Base-by-base conservation (phyloP, 1,284 basidiomycete genomes). In the Gymnopus androsaceus region DNA sequence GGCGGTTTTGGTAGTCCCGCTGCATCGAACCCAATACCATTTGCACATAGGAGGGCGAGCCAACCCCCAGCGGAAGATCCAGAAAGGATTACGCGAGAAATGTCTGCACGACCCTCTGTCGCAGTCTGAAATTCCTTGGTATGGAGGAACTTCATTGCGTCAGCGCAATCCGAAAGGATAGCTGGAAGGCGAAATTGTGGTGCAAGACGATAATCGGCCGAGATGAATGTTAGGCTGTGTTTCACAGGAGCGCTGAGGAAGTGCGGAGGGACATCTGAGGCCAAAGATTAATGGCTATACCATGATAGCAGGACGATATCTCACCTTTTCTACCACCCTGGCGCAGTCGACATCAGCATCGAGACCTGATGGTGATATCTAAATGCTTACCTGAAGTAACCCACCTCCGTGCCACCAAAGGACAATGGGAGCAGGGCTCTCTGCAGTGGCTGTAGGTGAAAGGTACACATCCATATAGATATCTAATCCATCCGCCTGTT, bases 401-500 rank as follows among this genome's bases (percentile, higher is more conserved):
- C 69, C 66, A 12, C 66, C 67, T 70, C 72, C 73, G 59, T 74
- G 72, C 72, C 72, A 75, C 71, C 72, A 74, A 72, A 54, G 11
- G 72, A 33, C 15, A 50, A 49, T 31, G 0, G 72, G 70, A 3
- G 60, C 68, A 17, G 66, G 67, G 6, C 59, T 63, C 25, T 64
- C 64, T 51, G 63, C 63, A 1, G 65, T 69, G 5, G 70, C 68
- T 2, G 45, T 60, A 19, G 61, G 59, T 3, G 73, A 72, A 1
- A 74, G 34, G 57, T 72, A 75, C 8, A 74, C 64, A 57, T 75
- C 73, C 63, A 75, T 68, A 17, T 44, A 58, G 9, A 74, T 66
- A 19, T 70, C 68, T 4, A 73, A 40, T 1, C 69, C 73, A 51
- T 72, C 69, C 1, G 67, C 67, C 28, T 59, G 58, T 44, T 64